Base-by-base conservation (phyloP, 257 asterid genomes). In the Ligustrum vulgare region DNA sequence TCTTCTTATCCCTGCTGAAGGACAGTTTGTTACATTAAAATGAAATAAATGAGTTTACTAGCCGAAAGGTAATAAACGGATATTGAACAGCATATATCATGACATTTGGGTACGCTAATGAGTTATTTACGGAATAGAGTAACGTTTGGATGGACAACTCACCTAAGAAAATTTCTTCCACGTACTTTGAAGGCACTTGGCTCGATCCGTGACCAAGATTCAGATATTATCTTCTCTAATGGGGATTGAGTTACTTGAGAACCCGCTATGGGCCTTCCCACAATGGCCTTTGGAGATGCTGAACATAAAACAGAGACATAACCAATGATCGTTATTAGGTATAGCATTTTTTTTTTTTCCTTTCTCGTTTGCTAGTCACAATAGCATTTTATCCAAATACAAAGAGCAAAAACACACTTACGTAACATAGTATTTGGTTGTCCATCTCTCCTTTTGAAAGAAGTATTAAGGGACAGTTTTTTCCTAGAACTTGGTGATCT, bases 1-100 rank as follows among this genome's bases (percentile, higher is more conserved):
- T 94, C 97, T 89, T 92, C 79, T 90, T 94, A 86, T 94, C 98
- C 87, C 98, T 94, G 88, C 47, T 58, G 74, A 80, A 80, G 79
- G 80, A 72, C 11, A 67, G 34, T 68, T 74, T 32, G 62, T 41
- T 15, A 25, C 35, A 51, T 63, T 47, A 35, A 43, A 60, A 70
- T 72, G 71, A 25, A 56, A 41, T 31, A 54, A 13, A 67, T 35
- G 10, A 71, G 45, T 60, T 15, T 28, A 70, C 67, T 75, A 45
- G 36, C 8, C 37, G 12, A 37, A 18, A 45, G 37, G 13, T 22
- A 8, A 35, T 1, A 43, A 51, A 18, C 31, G 18, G 8, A 32
- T 8, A 37, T 67, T 41, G 78, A 75, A 64, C 6, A 0, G 15
- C 25, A 45, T n/a, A 13, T 58, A 23, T 13, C 8, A 68, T 39